phyloP scores from a whole-genome alignment of 163 green algal genomes.

The Scenedesmus sp. region DNA sequence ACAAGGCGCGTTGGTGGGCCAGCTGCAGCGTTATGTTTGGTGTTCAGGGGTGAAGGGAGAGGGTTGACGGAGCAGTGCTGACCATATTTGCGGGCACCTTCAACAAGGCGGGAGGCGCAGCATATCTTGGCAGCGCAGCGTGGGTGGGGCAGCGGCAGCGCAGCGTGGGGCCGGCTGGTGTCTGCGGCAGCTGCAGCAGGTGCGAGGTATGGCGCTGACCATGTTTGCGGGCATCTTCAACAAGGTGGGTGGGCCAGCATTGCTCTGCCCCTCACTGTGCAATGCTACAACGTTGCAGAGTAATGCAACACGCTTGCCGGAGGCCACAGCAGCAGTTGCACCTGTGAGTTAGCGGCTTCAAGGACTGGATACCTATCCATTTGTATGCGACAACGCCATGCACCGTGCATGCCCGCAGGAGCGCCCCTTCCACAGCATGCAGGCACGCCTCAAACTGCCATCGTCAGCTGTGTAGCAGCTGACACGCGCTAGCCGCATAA shows the following conservation, averaged over 20 bases:
- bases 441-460: constrained; percentile 47
- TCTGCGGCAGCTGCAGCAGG: no score
- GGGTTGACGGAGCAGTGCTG: constrained; percentile 48
- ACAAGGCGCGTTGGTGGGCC: background rate
- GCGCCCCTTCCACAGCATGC: constrained; percentile 52
- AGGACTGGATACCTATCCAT: no score
- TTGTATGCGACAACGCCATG: no score
- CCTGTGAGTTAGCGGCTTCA: no score
- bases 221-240: constrained; percentile 47
- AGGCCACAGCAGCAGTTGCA: no score
- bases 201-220: no score
- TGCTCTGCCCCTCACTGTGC: no score
- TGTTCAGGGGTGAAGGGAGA: constrained; percentile 54
- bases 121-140: background rate
- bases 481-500: no score
- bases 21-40: background rate
- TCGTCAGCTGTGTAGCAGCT: no score
- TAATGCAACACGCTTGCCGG: no score
- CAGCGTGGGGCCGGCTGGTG: background rate
- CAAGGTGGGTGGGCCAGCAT: background rate
- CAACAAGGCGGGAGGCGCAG: constrained; percentile 21
- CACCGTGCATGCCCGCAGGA: constrained; percentile 17
- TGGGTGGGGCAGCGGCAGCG: background rate
- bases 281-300: no score
- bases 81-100: constrained; percentile 49